Evolutionary conservation across 164 flowering plant genomes (phyloP).

Genomic region (Vitis riparia): DNA sequence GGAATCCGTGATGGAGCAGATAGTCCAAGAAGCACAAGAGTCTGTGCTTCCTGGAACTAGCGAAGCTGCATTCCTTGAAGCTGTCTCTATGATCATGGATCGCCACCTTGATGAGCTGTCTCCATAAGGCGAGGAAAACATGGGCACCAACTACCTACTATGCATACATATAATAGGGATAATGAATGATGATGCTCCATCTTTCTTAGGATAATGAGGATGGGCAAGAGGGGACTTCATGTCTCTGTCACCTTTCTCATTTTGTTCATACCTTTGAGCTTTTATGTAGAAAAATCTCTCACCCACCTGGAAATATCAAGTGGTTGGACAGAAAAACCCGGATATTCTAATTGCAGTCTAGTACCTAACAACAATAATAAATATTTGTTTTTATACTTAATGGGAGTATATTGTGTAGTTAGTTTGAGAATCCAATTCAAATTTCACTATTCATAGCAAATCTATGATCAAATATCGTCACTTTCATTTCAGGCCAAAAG

Average conservation of each 20-base stretch:
- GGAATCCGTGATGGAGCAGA: conserved; percentile 36
- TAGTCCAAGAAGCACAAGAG: conserved; percentile 34
- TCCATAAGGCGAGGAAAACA: neutral
- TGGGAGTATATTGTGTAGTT: too few species aligned
- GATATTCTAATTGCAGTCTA: too few species aligned
- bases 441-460: too few species aligned
- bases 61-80: conserved; percentile 31
- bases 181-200: neutral
- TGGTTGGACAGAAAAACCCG: too few species aligned
- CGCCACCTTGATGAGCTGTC: conserved; percentile 25
- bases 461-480: too few species aligned
- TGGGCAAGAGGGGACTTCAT: neutral
- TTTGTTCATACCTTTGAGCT: neutral
- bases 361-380: too few species aligned
- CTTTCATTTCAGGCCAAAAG: too few species aligned
- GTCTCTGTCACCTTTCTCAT: neutral
- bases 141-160: neutral
- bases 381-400: too few species aligned
- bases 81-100: conserved; percentile 32
- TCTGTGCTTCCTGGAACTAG: conserved; percentile 31
- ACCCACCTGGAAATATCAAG: too few species aligned
- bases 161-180: neutral
- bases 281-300: too few species aligned
- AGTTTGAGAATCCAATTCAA: too few species aligned
- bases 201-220: too few species aligned